These are phyloP conservation scores for Pleurotus giganteus DNA, from an alignment of 768 basidiomycete genomes.

Conservation along the genomic window DNA sequence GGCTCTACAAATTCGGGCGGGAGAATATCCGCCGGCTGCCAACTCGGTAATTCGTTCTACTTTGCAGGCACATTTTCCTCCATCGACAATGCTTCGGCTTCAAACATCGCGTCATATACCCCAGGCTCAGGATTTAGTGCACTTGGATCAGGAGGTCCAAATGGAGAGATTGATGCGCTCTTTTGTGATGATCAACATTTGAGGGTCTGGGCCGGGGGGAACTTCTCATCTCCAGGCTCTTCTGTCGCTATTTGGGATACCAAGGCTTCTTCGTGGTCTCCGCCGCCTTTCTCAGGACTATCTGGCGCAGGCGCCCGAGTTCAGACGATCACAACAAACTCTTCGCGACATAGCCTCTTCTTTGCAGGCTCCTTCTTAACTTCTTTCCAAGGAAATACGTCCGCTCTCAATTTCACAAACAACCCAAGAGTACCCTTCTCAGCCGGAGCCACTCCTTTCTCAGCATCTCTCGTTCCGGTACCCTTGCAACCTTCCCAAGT, in stretches of 20 bases:
- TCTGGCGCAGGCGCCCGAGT: conserved; percentile 69
- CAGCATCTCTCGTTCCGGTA: conserved; percentile 85
- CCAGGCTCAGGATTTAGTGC: conserved; percentile 58
- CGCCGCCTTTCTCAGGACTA: conserved; percentile 81
- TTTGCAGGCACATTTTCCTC: conserved; percentile 83
- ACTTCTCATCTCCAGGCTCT: conserved; percentile 63
- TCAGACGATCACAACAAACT: conserved; percentile 70
- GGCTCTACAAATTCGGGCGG: conserved; percentile 84
- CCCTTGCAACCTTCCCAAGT: conserved; percentile 60
- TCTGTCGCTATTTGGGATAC: conserved; percentile 73
- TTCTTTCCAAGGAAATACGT: conserved; percentile 55
- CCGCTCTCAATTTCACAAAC: conserved; percentile 57
- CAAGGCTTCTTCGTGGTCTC: conserved; percentile 64
- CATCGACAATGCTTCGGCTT: conserved; percentile 54
- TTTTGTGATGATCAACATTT: conserved; percentile 70
- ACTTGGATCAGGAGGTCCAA: conserved; percentile 67
- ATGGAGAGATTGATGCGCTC: conserved; percentile 69
- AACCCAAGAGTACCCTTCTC: conserved; percentile 88
- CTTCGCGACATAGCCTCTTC: conserved; percentile 71
- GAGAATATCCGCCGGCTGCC: conserved; percentile 70
- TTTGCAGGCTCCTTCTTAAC: conserved; percentile 90
- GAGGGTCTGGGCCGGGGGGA: conserved; percentile 79
- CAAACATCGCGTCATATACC: conserved; percentile 78
- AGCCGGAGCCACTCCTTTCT: conserved; percentile 77
- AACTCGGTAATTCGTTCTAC: conserved; percentile 67